Evolutionary conservation across 2,329 filamentous ascomycete genomes (phyloP).

Genomic region (Aspergillus chevalieri): DNA sequence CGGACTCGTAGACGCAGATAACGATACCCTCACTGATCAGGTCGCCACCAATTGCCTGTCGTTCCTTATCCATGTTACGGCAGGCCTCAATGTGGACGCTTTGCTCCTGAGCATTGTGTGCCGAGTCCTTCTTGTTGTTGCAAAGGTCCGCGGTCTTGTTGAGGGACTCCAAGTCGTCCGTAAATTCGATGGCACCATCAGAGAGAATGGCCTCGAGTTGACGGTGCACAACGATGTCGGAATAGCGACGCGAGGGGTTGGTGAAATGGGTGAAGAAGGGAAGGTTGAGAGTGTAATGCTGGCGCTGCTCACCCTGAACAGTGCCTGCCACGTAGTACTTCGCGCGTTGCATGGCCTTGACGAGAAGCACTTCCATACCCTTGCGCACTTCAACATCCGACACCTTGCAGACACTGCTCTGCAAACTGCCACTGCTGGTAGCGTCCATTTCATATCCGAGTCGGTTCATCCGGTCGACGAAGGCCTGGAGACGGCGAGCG

Average conservation of each 20-base stretch:
- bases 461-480: constrained; percentile 86
- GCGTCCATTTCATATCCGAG: constrained; percentile 87
- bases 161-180: constrained; percentile 79
- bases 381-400: constrained; percentile 84
- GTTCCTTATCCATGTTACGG: constrained; percentile 88
- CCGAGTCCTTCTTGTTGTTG: constrained; percentile 99
- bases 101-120: constrained; percentile 95
- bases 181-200: constrained; percentile 74
- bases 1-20: constrained; percentile 94
- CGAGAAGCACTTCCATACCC: constrained; percentile 92
- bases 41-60: constrained; percentile 79
- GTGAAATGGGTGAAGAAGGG: constrained; percentile 97
- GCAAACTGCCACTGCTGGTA: constrained; percentile 80
- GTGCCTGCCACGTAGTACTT: constrained; percentile 90
- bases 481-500: constrained; percentile 78
- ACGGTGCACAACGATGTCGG: constrained; percentile 90
- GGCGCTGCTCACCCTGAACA: constrained; percentile 66
- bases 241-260: constrained; percentile 87
- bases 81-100: constrained; percentile 98
- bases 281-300: constrained; percentile 87
- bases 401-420: constrained; percentile 92
- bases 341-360: constrained; percentile 93
- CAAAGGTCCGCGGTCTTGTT: constrained; percentile 90
- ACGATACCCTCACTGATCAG: constrained; percentile 94
- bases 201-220: constrained; percentile 85